Evolutionary conservation across 2,329 filamentous ascomycete genomes (phyloP), one percentile per base, ranked within the genome.

Genomic region (Verticillium dahliae): DNA sequence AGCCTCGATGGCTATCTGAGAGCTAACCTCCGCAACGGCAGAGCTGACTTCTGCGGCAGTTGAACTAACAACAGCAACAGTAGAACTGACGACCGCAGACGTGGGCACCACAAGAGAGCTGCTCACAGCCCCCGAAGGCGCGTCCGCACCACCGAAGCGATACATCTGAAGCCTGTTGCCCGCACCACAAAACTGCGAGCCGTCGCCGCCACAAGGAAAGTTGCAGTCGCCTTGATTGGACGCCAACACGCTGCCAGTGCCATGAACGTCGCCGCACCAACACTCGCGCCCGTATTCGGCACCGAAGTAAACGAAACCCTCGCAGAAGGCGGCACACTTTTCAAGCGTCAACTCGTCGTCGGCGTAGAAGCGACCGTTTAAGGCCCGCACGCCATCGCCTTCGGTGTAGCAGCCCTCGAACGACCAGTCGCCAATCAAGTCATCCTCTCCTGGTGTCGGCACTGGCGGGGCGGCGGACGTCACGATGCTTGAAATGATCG

Each of bases 391-490:
- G 57, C 66, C 64, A 2, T 65, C 68, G 0, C 70, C 71, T 50
- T 78, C 75, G 0, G 72, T 72, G 66, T 69, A 77, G 62, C 76
- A 78, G 1, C 75, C 75, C 38, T 75, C 70, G 57, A 69, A 75
- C 1, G 58, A 60, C 67, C 71, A 78, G 4, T 64, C 62, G 6
- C 69, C 71, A 1, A 73, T 65, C 3, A 62, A 63, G 1, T 66
- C 54, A 1, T 69, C 70, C 37, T 69, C 67, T 6, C 65, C 66
- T 0, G 73, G 72, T 0, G 65, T 66, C 3, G 72, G 70, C 1
- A 66, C 45, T 13, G 55, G 55, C 7, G 45, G 22, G 13, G 27
- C 39, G 6, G 27, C 27, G 3, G 54, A 34, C 27, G 56, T 22
- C 18, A 27, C 18, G 11, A 52, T 13, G 45, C 45, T 52, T 4